A percentile compares a stretch with the other conserved stretches of the same genome.
These are phyloP conservation scores for Cornus controversa DNA, from an alignment of 148 eudicot genomes.

Conservation along the genomic window DNA sequence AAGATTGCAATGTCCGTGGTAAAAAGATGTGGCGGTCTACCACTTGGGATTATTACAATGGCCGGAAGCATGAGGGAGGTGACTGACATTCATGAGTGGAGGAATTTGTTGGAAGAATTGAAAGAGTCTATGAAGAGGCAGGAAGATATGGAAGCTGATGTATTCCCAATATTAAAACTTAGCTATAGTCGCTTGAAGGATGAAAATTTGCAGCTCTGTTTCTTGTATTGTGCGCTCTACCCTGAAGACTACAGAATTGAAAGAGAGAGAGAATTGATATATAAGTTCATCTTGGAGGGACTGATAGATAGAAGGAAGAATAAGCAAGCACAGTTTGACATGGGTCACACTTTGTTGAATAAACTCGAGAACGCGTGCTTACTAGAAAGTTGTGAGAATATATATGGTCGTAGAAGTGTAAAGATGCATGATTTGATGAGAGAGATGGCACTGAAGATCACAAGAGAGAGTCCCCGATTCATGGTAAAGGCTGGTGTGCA, in stretches of 20 bases:
- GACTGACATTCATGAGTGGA: conserved; percentile 16
- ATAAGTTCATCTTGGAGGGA: conserved; percentile 29
- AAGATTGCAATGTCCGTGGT: no score
- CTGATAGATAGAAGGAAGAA: conserved; percentile 21
- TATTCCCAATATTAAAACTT: conserved; percentile 14
- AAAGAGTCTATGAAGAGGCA: conserved; percentile 12
- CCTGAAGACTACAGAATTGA: conserved; percentile 23
- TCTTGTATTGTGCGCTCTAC: conserved; percentile 25
- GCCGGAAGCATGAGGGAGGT: conserved; percentile 21
- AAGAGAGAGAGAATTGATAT: conserved; percentile 10
- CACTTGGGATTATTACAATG: conserved; percentile 8
- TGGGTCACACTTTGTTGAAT: conserved; percentile 31
- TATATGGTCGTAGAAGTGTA: background rate
- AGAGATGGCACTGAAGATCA: conserved; percentile 15
- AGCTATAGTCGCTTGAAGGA: conserved; percentile 29
- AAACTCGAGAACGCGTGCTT: conserved; percentile 20
- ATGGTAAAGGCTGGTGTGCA: conserved; percentile 16
- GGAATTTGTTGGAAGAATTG: conserved; percentile 12
- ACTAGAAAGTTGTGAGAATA: conserved; percentile 1
- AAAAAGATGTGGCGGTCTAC: no score
- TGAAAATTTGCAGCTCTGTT: conserved; percentile 18
- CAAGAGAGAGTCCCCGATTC: conserved; percentile 8
- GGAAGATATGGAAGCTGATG: conserved; percentile 17
- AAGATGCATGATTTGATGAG: conserved; percentile 25
- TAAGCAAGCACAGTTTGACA: conserved; percentile 9